Base-by-base conservation (phyloP, 345 rosid genomes). In the Syzygium jambos region DNA sequence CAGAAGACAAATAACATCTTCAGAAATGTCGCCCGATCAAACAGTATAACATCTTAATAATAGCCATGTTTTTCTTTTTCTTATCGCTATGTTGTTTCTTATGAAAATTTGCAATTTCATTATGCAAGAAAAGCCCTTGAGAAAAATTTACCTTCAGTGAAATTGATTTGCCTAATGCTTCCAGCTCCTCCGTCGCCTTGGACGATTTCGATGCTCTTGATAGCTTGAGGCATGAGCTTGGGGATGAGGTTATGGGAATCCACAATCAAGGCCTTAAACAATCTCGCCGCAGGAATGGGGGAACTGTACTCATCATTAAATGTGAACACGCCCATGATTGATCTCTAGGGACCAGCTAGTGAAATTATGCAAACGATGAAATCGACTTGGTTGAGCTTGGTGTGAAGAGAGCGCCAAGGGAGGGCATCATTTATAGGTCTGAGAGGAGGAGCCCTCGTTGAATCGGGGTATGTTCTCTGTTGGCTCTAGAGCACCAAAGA, bases 151-250 rank as follows among this genome's bases (percentile, higher is more conserved):
- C 93, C 91, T 85, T 90, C 90, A 14, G 61, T 59, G n/a, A 90
- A 89, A 83, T 85, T 91, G 51, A 87, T 30, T 54, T 88, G 85
- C 86, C 84, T 91, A 86, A 91, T 88, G 86, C 86, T 90, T 83
- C 92, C 93, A 2, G 92, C 89, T 22, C 93, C 93, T n/a, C 93
- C 93, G 43, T 92, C 86, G 6, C 94, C 93, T 87, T 87, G 88
- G 46, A 90, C 34, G 53, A 82, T 52, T 52, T 91, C 90, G 9
- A 88, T n/a, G 38, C 87, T 88, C 77, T 92, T 86, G 34, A 93
- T 7, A 38, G 73, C 82, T 22, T 92, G 90, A 85, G 94, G 93
- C 89, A 92, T 13, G 77, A 91, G 78, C 85, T 86, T 91, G 12
- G 91, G 93, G 29, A 91, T 29, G 38, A 92, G 89, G 86, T 51